Evolutionary conservation across 352 stramenopile genomes (phyloP), one percentile per base, ranked within the genome.

Genomic region (Globisporangium megalacanthum): DNA sequence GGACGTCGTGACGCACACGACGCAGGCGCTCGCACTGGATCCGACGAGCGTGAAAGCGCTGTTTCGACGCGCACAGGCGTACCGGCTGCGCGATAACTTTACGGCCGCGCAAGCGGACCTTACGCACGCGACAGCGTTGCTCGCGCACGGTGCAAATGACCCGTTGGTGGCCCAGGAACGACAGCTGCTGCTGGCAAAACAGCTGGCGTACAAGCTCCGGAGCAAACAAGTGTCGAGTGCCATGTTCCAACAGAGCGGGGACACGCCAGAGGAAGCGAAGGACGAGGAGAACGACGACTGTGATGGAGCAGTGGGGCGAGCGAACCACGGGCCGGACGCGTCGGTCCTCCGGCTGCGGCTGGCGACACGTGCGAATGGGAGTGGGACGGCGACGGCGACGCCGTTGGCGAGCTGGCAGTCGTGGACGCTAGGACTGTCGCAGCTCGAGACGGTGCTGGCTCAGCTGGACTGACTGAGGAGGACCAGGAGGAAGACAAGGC

Each of bases 71-170:
- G 84, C 84, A 1, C 76, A 92, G 52, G 82, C 74, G 25, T 73
- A 77, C 52, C 69, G 84, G 33, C 52, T 86, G 7, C 79, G 75
- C 17, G 79, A 94, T 49, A 73, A 92, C 44, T 94, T 92, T 60
- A 70, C 83, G 4, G 52, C 73, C 1, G 79, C 84, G 4, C 54
- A 70, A 33, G 39, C 66, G n/a, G 75, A 92, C 52, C 62, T 94
- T 42, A 56, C 44, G 0, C 56, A 53, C 14, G 82, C 81, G 0
- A 60, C 81, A 6, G 62, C 68, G 29, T 52, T 75, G 37, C 6
- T 20, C 7, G 37, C 53, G 6, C 25, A 29, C 25, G 25, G 25
- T 29, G 49, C 53, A 8, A 35, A 20, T 0, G 75, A 83, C 31
- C 60, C 65, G 20, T 19, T 72, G 22, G 49, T 94, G 9, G 37